These are phyloP conservation scores for Pseudocercospora macadamiae DNA, from an alignment of 2,329 filamentous ascomycete species.

Conservation along the genomic window DNA sequence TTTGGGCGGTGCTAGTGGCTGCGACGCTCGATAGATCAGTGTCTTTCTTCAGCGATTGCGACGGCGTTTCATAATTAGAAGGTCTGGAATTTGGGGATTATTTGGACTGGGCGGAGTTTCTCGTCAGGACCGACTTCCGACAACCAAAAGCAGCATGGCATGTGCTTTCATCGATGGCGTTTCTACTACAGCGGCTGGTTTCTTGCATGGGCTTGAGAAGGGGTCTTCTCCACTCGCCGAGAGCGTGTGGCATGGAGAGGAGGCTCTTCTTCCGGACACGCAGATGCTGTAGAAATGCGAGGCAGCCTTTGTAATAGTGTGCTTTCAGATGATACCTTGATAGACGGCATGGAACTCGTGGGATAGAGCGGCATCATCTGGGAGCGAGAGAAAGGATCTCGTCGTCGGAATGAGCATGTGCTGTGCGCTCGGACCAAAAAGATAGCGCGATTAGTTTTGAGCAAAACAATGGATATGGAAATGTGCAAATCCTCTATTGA, in stretches of 20 bases:
- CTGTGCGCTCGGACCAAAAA: conserved; percentile 7
- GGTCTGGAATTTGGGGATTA: conserved; percentile 7
- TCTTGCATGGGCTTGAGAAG: conserved; percentile 21
- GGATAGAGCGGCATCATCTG: conserved; percentile 14
- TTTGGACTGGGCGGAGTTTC: conserved; percentile 8
- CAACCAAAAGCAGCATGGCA: conserved; percentile 23
- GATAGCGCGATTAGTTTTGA: conserved; percentile 8
- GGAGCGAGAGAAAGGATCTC: conserved; percentile 2
- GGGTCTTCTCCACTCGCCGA: conserved; percentile 14
- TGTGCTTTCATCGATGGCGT: conserved; percentile 21
- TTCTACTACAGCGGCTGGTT: conserved; percentile 17
- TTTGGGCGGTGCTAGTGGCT: conserved; percentile 24
- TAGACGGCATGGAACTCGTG: conserved; percentile 18
- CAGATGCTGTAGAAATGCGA: conserved; percentile 12
- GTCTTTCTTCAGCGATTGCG: conserved; percentile 18
- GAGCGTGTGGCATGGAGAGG: conserved; percentile 13
- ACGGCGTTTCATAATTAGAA: conserved; percentile 28
- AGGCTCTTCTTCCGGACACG: conserved; percentile 8
- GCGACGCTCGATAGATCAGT: conserved; percentile 28
- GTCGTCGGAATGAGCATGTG: conserved; percentile 8
- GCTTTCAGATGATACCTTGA: conserved; percentile 24
- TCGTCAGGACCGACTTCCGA: conserved; percentile 16
- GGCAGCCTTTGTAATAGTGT: conserved; percentile 13
- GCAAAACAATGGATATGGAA: conserved; percentile 5
- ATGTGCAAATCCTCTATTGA: background rate